A percentile compares a stretch with the other conserved stretches of the same genome.
Evolutionary conservation across 2,329 filamentous ascomycete genomes (phyloP).

Genomic region (Xylariaceae sp.): DNA sequence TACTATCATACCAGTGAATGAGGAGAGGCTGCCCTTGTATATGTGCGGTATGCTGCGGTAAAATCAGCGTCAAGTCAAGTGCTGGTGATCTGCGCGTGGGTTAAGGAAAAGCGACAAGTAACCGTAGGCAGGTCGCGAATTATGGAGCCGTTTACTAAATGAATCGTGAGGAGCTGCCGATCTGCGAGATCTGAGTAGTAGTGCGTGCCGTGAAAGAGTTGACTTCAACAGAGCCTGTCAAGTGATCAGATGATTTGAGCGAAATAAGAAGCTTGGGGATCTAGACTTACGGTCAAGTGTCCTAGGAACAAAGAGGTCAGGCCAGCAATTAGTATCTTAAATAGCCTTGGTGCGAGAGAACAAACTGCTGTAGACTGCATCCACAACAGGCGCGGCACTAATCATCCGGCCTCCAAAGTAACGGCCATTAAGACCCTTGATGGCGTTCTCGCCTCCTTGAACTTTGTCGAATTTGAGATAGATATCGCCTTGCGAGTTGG

Average conservation of each 20-base stretch:
- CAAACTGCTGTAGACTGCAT: conserved; percentile 97
- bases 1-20: conserved; percentile 21
- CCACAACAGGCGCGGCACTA: conserved; percentile 91
- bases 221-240: conserved; percentile 10
- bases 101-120: conserved; percentile 21
- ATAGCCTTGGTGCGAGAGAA: conserved; percentile 84
- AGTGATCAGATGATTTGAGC: background rate
- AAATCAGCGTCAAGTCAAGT: conserved; percentile 31
- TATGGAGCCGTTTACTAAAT: conserved; percentile 25
- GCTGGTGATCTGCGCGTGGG: conserved; percentile 22
- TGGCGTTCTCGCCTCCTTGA: conserved; percentile 91
- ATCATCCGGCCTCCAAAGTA: conserved; percentile 93
- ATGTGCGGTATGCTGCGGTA: conserved; percentile 23
- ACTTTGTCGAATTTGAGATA: conserved; percentile 98
- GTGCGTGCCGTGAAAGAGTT: conserved; percentile 9
- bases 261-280: background rate
- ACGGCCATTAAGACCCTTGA: conserved; percentile 94
- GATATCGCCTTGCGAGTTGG: conserved; percentile 91
- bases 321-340: conserved; percentile 57
- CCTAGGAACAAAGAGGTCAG: conserved; percentile 47
- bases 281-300: conserved; percentile 32
- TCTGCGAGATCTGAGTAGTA: conserved; percentile 13
- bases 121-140: conserved; percentile 20
- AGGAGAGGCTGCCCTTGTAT: conserved; percentile 11
- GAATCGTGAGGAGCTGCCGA: conserved; percentile 4